Base-by-base conservation (phyloP, 2,329 filamentous ascomycete species). In the Phialocephala subalpina region DNA sequence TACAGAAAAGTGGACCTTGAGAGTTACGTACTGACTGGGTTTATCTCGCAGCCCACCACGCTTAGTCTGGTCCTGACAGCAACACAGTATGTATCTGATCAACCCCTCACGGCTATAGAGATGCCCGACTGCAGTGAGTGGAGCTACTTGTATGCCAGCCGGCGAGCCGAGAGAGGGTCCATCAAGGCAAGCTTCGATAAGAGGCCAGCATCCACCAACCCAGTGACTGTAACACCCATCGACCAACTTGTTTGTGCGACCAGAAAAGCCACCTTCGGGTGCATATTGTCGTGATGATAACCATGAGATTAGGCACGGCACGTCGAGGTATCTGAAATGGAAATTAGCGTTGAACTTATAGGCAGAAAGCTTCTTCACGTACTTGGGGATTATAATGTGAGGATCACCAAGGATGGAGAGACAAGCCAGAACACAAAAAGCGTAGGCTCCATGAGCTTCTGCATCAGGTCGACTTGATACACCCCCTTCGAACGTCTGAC, bases 221-320 rank as follows among this genome's bases (percentile, higher is more conserved):
- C 96, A 99, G 80, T 97, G 95, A 77, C 93, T 97, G 82, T 99
- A 99, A 81, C 96, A 99, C 55, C 95, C 96, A 78, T 99, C 96
- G 36, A 98, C 96, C 36, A 99, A 86, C 81, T 99, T 99, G 84
- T 98, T 98, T 33, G 95, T 97, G 72, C 96, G 91, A 67, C 96
- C 96, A 47, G 93, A 92, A 76, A 97, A 94, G 40, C 96, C 96
- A 70, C 94, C 94, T 78, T 98, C 96, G 3, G 95, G 96, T 35
- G 90, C 89, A 77, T 95, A 92, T 79, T 99, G 96, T 66, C 94
- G 90, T 53, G 92, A 89, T 8, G 93, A 95, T 45, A 99, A 87
- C 94, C 96, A 99, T 67, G 90, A 89, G 57, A 96, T 85, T 62
- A 99, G 85, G 60, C 88, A 83, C 67, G 90, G 86, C 62, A 97